phyloP scores from a whole-genome alignment of 176 grass and related monocot species.

The Leersia perrieri region DNA sequence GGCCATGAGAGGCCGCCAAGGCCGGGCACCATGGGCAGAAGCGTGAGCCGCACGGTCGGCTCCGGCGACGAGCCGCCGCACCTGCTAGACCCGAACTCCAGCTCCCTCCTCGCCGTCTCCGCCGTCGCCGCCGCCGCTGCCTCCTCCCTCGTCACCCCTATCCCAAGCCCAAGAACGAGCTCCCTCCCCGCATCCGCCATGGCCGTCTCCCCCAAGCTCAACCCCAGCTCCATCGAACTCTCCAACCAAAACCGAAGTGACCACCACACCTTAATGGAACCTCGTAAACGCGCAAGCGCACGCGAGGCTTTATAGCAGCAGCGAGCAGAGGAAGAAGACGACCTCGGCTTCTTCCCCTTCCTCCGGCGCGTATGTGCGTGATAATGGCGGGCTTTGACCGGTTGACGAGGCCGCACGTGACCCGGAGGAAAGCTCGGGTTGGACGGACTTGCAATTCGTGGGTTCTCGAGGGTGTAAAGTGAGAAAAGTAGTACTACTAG shows the following conservation, averaged over 20 bases:
- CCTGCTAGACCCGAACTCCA: slow-evolving; percentile 19
- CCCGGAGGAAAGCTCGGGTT: not conserved
- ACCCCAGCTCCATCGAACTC: slow-evolving; percentile 68
- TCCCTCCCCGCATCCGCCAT: slow-evolving; percentile 58
- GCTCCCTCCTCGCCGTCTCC: not conserved
- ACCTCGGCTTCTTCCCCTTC: not conserved
- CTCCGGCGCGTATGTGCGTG: slow-evolving; percentile 4
- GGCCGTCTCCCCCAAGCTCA: slow-evolving; percentile 55
- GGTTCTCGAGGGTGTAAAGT: not conserved
- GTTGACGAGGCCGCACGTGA: slow-evolving; percentile 60
- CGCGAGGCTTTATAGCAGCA: slow-evolving; percentile 31
- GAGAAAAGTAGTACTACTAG: not conserved
- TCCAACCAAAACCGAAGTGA: not conserved
- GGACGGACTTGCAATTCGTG: not conserved
- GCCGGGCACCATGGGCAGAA: slow-evolving; percentile 37
- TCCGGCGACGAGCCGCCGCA: slow-evolving; percentile 39
- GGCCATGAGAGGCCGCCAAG: slow-evolving; percentile 59
- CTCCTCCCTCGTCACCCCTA: slow-evolving; percentile 6
- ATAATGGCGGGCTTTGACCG: slow-evolving; percentile 67
- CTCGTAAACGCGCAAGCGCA: slow-evolving; percentile 5
- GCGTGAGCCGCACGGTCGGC: slow-evolving; percentile 48
- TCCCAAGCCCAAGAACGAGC: slow-evolving; percentile 60
- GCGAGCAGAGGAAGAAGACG: slow-evolving; percentile 13
- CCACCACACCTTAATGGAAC: not conserved
- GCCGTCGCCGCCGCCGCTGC: not conserved